A percentile compares a stretch with the other conserved stretches of the same genome.
Evolutionary conservation across 2,329 filamentous ascomycete species (phyloP).

Genomic region (Penicillium olsonii): DNA sequence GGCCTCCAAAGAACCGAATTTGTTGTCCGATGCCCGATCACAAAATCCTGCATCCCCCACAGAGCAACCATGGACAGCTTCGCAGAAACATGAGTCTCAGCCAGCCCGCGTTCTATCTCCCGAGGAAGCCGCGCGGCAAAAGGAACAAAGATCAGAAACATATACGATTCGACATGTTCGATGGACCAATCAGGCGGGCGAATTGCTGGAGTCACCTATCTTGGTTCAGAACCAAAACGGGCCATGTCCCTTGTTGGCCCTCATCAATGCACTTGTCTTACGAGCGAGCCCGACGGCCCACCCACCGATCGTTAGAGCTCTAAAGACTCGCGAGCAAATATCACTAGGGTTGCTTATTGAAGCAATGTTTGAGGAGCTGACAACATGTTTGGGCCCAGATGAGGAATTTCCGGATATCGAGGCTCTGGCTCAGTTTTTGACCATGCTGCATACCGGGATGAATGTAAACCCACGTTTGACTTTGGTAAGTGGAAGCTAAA

Average conservation of each 20-base stretch:
- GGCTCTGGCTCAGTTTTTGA: conserved; percentile 83
- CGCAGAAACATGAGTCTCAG: conserved; percentile 5
- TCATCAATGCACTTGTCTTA: conserved; percentile 88
- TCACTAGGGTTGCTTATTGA: conserved; percentile 83
- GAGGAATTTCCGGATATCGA: conserved; percentile 79
- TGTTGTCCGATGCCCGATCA: not conserved
- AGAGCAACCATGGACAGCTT: not conserved
- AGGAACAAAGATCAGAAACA: conserved; percentile 65
- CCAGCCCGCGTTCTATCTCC: conserved; percentile 24
- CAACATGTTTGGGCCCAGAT: conserved; percentile 70
- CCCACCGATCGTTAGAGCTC: conserved; percentile 73
- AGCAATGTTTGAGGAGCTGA: conserved; percentile 89
- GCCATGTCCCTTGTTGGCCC: conserved; percentile 85
- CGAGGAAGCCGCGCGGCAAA: conserved; percentile 36
- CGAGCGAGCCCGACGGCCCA: conserved; percentile 69
- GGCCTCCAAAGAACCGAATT: not conserved
- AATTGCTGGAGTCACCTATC: conserved; percentile 77
- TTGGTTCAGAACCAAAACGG: conserved; percentile 92
- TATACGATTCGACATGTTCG: conserved; percentile 91
- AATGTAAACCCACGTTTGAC: conserved; percentile 94
- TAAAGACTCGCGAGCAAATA: conserved; percentile 81
- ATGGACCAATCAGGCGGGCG: conserved; percentile 72
- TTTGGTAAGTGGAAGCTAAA: conserved; percentile 43
- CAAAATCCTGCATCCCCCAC: not conserved
- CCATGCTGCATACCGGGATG: conserved; percentile 92